Evolutionary conservation across 768 basidiomycete species (phyloP).

Genomic region (Cystoderma amianthinum): DNA sequence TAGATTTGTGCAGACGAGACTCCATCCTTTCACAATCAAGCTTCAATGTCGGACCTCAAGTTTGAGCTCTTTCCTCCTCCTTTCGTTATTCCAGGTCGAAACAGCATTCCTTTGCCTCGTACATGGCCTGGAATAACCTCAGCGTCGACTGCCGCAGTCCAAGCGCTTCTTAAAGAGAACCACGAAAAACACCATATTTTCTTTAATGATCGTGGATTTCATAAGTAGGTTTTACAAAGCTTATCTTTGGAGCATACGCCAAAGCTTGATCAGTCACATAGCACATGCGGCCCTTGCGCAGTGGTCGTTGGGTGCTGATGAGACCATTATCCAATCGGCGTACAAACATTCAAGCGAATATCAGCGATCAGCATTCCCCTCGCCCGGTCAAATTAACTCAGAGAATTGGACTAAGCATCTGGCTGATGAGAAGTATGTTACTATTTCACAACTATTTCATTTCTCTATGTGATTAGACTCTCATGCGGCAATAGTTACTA

Average conservation of each 20-base stretch:
- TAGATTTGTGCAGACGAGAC: no score
- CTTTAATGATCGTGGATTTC: conserved; percentile 34
- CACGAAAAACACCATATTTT: conserved; percentile 49
- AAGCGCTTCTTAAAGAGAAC: conserved; percentile 38
- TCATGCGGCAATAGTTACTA: conserved; percentile 36
- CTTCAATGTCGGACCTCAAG: conserved; percentile 2
- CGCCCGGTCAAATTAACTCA: conserved; percentile 36
- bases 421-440: conserved; percentile 44
- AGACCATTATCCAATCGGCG: conserved; percentile 25
- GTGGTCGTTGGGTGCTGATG: conserved; percentile 21
- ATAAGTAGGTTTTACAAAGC: conserved; percentile 20
- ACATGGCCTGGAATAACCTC: conserved; percentile 25
- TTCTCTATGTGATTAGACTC: neutral
- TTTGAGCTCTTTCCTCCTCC: conserved; percentile 24
- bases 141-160: conserved; percentile 30
- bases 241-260: neutral
- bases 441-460: no score
- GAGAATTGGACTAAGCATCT: conserved; percentile 49
- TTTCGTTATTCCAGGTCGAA: conserved; percentile 15
- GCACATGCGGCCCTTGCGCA: conserved; percentile 16
- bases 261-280: no score
- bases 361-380: conserved; percentile 28
- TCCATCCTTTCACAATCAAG: neutral
- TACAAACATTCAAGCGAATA: conserved; percentile 25
- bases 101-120: conserved; percentile 11